These are phyloP conservation scores for Aspergillus sergii DNA, from an alignment of 2,329 filamentous ascomycete genomes.

Conservation along the genomic window DNA sequence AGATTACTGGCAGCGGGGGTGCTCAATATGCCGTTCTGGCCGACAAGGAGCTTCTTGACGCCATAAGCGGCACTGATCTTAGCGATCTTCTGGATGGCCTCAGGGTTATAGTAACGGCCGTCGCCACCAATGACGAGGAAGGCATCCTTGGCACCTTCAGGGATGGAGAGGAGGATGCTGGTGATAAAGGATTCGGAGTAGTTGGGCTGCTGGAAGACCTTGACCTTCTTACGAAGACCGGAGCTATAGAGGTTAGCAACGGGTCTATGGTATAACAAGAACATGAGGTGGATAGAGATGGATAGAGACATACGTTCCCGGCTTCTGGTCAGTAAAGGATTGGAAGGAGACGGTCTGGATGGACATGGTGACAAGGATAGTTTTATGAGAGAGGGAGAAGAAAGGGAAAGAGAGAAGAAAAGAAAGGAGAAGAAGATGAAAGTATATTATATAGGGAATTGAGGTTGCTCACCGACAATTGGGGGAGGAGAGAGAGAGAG, in stretches of 20 bases:
- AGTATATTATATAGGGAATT: constrained; percentile 2
- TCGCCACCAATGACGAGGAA: constrained; percentile 97
- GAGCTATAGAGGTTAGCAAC: constrained; percentile 62
- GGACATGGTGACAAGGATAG: constrained; percentile 58
- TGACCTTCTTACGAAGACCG: constrained; percentile 98
- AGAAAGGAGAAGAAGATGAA: constrained; percentile 10
- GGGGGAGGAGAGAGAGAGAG: constrained; percentile 8
- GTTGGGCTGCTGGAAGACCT: constrained; percentile 90
- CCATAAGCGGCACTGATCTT: constrained; percentile 97
- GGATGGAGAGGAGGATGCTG: constrained; percentile 93
- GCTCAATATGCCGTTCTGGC: constrained; percentile 93
- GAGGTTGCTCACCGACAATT: not conserved
- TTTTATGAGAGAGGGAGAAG: constrained; percentile 12
- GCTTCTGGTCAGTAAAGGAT: constrained; percentile 95
- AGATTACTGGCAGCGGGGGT: constrained; percentile 95
- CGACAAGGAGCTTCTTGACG: constrained; percentile 97
- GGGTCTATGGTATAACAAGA: not conserved
- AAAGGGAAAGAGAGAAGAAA: constrained; percentile 7
- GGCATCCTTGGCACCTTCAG: constrained; percentile 83
- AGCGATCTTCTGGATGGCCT: constrained; percentile 93
- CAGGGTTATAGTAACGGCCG: constrained; percentile 95
- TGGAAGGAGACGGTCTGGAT: constrained; percentile 78
- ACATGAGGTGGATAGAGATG: constrained; percentile 18
- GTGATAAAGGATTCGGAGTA: constrained; percentile 96
- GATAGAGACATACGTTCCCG: constrained; percentile 77